phyloP scores from a whole-genome alignment of 192 early-diverging fungal genomes.

The Linnemannia exigua region DNA sequence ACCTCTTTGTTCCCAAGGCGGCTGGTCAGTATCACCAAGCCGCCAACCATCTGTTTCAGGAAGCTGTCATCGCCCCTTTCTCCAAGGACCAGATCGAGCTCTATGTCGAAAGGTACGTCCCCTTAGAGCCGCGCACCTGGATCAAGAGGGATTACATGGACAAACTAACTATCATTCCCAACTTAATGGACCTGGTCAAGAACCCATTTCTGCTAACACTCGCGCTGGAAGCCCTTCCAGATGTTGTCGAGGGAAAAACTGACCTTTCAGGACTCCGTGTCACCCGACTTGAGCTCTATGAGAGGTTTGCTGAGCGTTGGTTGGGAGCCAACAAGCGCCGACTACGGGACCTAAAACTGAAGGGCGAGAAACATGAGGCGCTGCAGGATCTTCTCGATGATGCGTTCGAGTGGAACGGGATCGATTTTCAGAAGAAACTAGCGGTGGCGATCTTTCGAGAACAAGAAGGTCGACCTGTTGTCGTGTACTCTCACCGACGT shows the following conservation, averaged over 20 bases:
- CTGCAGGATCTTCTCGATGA: too few species aligned
- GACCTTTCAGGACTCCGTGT: neutral
- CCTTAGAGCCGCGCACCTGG: neutral
- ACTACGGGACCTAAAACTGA: too few species aligned
- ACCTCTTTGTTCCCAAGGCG: neutral
- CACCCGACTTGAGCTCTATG: neutral
- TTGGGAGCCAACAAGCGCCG: too few species aligned
- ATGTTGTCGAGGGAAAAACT: neutral
- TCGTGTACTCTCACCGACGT: too few species aligned
- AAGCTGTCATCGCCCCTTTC: conserved; percentile 9
- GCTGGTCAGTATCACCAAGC: too few species aligned
- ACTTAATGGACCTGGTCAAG: neutral
- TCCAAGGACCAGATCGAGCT: neutral
- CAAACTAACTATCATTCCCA: neutral
- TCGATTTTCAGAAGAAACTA: too few species aligned
- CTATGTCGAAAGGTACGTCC: neutral
- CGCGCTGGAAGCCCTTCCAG: neutral
- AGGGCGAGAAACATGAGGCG: too few species aligned
- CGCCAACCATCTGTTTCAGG: neutral
- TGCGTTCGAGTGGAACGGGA: too few species aligned
- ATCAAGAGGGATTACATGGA: neutral
- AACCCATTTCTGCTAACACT: neutral
- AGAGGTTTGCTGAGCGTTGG: neutral
- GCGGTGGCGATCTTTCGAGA: too few species aligned
- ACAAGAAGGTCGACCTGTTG: too few species aligned